phyloP scores from a whole-genome alignment of 1,284 basidiomycete species.

The Stereum hirsutum region DNA sequence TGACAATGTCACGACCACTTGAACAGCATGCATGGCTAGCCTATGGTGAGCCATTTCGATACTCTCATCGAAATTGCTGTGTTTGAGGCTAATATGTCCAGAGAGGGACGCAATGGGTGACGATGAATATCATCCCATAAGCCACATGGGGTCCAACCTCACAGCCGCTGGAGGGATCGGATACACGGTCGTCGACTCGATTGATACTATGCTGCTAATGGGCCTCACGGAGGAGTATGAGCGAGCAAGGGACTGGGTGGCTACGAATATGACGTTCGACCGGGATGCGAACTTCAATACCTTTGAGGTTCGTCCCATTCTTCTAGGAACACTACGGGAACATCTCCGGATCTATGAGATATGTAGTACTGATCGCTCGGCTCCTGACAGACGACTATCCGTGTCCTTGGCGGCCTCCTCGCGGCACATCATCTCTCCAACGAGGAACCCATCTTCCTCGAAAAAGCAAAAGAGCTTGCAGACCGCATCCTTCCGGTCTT shows the following conservation, averaged over 20 bases:
- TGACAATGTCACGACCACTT: constrained; percentile 6
- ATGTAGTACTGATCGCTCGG: no score
- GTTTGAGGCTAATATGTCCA: constrained; percentile 25
- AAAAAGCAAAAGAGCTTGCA: constrained; percentile 73
- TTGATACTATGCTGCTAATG: constrained; percentile 87
- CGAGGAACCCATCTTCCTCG: constrained; percentile 61
- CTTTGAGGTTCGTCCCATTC: constrained; percentile 85
- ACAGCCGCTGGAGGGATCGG: constrained; percentile 73
- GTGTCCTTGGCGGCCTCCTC: constrained; percentile 76
- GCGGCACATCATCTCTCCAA: constrained; percentile 73
- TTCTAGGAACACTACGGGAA: no score
- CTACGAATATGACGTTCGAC: constrained; percentile 64
- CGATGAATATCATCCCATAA: constrained; percentile 85
- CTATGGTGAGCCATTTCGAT: constrained; percentile 45
- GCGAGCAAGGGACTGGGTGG: constrained; percentile 76
- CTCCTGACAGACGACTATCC: constrained; percentile 66
- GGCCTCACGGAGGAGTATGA: constrained; percentile 73
- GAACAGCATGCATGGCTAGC: constrained; percentile 69
- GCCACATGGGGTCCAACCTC: constrained; percentile 67
- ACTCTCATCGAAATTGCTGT: constrained; percentile 6
- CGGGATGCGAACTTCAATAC: constrained; percentile 79
- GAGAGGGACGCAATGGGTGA: constrained; percentile 83
- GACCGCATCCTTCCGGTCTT: constrained; percentile 84
- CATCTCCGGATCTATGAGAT: no score
- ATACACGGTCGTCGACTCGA: constrained; percentile 75